These are phyloP conservation scores for Dioscorea alata DNA, from an alignment of 106 monocot genomes.

Conservation along the genomic window DNA sequence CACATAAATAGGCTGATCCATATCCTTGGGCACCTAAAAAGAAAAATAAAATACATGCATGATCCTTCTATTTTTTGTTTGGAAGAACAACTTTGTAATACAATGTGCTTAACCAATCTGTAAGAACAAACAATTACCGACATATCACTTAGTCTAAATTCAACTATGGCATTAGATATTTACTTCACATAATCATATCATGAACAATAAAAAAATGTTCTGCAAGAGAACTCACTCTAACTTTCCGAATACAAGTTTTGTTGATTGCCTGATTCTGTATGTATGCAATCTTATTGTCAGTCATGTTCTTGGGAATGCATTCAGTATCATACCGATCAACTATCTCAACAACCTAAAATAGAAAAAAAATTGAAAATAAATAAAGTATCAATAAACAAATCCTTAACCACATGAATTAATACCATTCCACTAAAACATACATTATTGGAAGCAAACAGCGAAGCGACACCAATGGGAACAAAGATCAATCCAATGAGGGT, in stretches of 20 bases:
- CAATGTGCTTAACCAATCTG: too few species aligned
- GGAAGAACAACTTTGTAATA: too few species aligned
- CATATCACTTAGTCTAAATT: too few species aligned
- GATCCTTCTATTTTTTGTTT: too few species aligned
- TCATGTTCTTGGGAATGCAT: slow-evolving; percentile 38
- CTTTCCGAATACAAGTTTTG: slow-evolving; percentile 52
- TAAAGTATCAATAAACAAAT: too few species aligned
- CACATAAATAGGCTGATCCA: slow-evolving; percentile 47
- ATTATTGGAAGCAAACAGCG: slow-evolving; percentile 57
- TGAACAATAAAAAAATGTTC: too few species aligned
- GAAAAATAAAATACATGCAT: neutral
- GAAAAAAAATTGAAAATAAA: too few species aligned
- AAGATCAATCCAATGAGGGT: slow-evolving; percentile 61
- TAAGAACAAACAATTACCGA: too few species aligned
- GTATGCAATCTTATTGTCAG: slow-evolving; percentile 32
- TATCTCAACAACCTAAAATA: slow-evolving; percentile 77
- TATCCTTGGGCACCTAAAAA: slow-evolving; percentile 51
- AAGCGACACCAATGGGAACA: slow-evolving; percentile 68
- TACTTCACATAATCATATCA: too few species aligned
- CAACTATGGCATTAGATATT: too few species aligned
- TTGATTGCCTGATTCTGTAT: slow-evolving; percentile 33
- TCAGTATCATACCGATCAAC: slow-evolving; percentile 64
- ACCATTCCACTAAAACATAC: slow-evolving; percentile 17
- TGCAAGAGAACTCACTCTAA: slow-evolving; percentile 38
- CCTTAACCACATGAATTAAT: too few species aligned